A percentile compares a stretch with the other conserved stretches of the same genome.
phyloP scores from a whole-genome alignment of 352 stramenopile species.

The Bremia lactucae region DNA sequence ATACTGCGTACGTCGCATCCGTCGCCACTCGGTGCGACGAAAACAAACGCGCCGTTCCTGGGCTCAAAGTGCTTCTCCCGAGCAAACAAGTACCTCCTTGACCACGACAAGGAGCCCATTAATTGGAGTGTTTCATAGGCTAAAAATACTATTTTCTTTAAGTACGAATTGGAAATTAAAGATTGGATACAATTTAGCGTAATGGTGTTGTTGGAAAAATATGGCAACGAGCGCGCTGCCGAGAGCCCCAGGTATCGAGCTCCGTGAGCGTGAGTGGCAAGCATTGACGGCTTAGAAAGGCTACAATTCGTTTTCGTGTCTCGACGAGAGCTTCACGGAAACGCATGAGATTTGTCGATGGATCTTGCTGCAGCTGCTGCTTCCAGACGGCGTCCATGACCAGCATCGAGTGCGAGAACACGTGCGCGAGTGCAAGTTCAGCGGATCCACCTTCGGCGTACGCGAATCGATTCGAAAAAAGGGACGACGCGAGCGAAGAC shows the following conservation, averaged over 20 bases:
- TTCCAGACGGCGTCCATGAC: slow-evolving; percentile 52
- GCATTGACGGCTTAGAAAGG: slow-evolving; percentile 37
- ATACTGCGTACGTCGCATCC: slow-evolving; percentile 87
- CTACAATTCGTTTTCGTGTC: slow-evolving; percentile 32
- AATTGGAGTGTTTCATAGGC: slow-evolving; percentile 63
- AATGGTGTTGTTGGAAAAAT: no score
- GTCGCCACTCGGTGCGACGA: slow-evolving; percentile 92
- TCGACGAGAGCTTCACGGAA: slow-evolving; percentile 49
- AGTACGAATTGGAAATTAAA: no score
- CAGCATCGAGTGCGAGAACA: slow-evolving; percentile 53
- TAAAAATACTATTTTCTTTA: no score
- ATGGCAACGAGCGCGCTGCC: slow-evolving; percentile 18
- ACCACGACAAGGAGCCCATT: slow-evolving; percentile 73
- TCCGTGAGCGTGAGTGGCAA: slow-evolving; percentile 38
- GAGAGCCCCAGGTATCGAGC: slow-evolving; percentile 37
- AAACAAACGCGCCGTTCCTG: slow-evolving; percentile 93
- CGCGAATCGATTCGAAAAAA: slow-evolving; percentile 31
- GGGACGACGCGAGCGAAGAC: slow-evolving; percentile 23
- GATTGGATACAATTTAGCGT: no score
- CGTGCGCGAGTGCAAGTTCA: slow-evolving; percentile 40
- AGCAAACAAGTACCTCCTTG: slow-evolving; percentile 66
- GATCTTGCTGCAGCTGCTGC: slow-evolving; percentile 35
- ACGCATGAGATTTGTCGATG: slow-evolving; percentile 45
- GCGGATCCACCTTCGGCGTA: slow-evolving; percentile 28
- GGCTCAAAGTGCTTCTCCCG: slow-evolving; percentile 88